phyloP scores from a whole-genome alignment of 2,329 filamentous ascomycete genomes.

The Coniochaeta ligniaria region DNA sequence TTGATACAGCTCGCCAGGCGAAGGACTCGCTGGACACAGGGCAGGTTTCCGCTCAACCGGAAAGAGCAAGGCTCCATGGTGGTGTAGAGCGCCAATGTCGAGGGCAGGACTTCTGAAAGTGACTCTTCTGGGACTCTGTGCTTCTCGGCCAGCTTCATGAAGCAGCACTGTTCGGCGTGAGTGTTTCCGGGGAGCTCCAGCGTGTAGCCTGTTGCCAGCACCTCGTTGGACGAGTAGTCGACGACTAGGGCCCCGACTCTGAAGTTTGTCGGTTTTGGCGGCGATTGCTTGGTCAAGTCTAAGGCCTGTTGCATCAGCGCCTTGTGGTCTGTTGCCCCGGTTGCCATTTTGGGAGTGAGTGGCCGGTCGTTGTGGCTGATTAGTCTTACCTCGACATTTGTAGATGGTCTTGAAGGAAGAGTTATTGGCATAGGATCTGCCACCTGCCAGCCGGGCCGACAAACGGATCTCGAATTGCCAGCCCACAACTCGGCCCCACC shows the following conservation, averaged over 20 bases:
- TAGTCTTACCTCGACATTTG: too few species aligned
- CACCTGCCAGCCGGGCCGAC: too few species aligned
- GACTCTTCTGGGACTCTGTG: constrained; percentile 44
- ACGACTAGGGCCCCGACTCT: constrained; percentile 89
- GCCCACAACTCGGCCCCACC: constrained; percentile 8
- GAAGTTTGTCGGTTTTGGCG: constrained; percentile 85
- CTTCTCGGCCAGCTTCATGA: constrained; percentile 60
- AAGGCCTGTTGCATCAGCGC: constrained; percentile 64
- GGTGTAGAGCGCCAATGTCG: constrained; percentile 67
- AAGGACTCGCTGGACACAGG: constrained; percentile 76
- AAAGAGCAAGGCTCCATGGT: constrained; percentile 84
- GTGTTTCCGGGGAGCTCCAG: constrained; percentile 89
- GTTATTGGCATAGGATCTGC: not conserved
- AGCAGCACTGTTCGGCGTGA: constrained; percentile 89
- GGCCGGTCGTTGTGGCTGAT: not conserved
- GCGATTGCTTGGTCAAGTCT: constrained; percentile 68
- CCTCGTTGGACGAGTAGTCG: constrained; percentile 42
- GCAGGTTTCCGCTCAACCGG: constrained; percentile 64
- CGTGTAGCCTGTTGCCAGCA: constrained; percentile 81
- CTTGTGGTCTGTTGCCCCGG: constrained; percentile 27
- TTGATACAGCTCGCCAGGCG: constrained; percentile 53
- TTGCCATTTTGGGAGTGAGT: not conserved
- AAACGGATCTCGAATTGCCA: too few species aligned
- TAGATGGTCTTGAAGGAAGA: too few species aligned
- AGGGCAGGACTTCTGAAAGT: constrained; percentile 43